phyloP scores from a whole-genome alignment of 768 basidiomycete genomes.

The Suillus sp. region DNA sequence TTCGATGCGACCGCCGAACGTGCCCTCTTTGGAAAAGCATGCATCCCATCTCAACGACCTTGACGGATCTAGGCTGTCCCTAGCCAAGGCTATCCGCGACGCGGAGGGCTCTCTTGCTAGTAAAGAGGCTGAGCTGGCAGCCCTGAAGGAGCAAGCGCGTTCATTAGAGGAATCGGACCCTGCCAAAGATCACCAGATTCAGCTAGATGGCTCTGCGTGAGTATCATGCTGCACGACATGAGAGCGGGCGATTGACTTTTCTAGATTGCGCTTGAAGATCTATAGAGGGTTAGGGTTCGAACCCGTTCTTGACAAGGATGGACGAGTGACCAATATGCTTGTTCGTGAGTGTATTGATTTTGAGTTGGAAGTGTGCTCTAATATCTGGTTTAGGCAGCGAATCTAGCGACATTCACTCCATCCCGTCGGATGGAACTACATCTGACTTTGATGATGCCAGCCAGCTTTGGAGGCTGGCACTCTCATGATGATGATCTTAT shows the following conservation, averaged over 20 bases:
- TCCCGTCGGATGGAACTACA: conserved; percentile 30
- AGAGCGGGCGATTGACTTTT: conserved; percentile 13
- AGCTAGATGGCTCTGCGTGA: conserved; percentile 70
- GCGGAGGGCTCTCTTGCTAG: conserved; percentile 63
- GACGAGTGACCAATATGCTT: conserved; percentile 59
- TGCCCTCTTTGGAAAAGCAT: conserved; percentile 70
- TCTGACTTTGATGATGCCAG: conserved; percentile 32
- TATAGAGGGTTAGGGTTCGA: conserved; percentile 76
- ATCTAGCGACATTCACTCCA: conserved; percentile 43
- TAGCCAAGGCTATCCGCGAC: conserved; percentile 77
- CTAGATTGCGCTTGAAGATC: conserved; percentile 65
- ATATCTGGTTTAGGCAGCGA: conserved; percentile 42
- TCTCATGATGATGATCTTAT: conserved; percentile 32
- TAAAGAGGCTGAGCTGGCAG: conserved; percentile 70
- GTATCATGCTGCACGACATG: conserved; percentile 24
- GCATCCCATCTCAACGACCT: conserved; percentile 62
- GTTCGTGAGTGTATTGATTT: conserved; percentile 52
- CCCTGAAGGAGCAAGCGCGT: conserved; percentile 64
- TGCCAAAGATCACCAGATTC: conserved; percentile 67
- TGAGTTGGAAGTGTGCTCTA: conserved; percentile 9
- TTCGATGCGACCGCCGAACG: conserved; percentile 65
- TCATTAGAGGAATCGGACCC: conserved; percentile 70
- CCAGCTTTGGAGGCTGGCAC: conserved; percentile 39
- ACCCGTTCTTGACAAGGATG: conserved; percentile 57
- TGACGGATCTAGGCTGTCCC: conserved; percentile 60